Evolutionary conservation across 495 filamentous ascomycete genomes (phyloP).

Genomic region (Penicillium parvum): DNA sequence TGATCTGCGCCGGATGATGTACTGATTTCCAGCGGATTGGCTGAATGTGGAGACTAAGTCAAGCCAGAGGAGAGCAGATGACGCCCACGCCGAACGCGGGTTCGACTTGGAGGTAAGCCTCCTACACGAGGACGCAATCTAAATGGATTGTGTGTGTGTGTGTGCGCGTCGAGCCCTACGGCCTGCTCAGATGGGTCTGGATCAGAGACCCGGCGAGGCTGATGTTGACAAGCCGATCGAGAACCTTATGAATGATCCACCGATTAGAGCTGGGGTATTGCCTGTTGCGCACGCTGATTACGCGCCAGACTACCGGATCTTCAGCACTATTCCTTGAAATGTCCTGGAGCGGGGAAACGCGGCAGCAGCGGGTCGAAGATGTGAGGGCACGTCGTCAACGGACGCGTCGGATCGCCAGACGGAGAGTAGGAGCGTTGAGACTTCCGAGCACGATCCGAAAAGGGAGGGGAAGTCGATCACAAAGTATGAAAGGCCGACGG

Average conservation of each 20-base stretch:
- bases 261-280: slow-evolving; percentile 12
- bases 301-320: slow-evolving; percentile 5
- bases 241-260: slow-evolving; percentile 18
- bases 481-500: slow-evolving; percentile 1
- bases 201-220: neutral
- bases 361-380: slow-evolving; percentile 11
- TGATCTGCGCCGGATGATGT: slow-evolving; percentile 45
- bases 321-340: slow-evolving; percentile 4
- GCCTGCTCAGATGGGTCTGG: neutral
- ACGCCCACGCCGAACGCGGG: slow-evolving; percentile 28
- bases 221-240: slow-evolving; percentile 13
- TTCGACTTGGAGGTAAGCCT: too few relatives aligned
- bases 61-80: slow-evolving; percentile 35
- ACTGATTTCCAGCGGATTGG: slow-evolving; percentile 18
- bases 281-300: slow-evolving; percentile 7
- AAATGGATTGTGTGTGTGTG: too few relatives aligned
- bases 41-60: slow-evolving; percentile 28
- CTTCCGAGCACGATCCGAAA: slow-evolving; percentile 13
- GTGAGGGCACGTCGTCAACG: slow-evolving; percentile 12
- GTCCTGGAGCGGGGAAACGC: neutral
- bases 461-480: slow-evolving; percentile 11
- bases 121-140: too few relatives aligned
- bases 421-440: slow-evolving; percentile 19
- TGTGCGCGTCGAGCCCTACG: slow-evolving; percentile 9
- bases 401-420: slow-evolving; percentile 15